Base-by-base conservation (phyloP, 345 rosid genomes). In the Alliaria petiolata region DNA sequence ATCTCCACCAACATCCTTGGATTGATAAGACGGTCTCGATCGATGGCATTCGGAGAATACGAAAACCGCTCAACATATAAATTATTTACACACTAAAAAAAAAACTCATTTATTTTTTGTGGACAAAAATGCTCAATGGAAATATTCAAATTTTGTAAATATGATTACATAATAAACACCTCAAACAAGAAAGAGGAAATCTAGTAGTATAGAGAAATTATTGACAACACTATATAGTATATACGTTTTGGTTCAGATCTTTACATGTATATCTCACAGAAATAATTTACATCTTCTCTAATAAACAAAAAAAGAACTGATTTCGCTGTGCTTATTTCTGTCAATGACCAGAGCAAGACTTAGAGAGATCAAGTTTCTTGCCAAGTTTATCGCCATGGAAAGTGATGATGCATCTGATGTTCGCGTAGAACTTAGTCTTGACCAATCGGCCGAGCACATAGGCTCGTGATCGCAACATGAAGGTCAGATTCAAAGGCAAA, bases 401-500 rank as follows among this genome's bases (percentile, higher is more conserved):
- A 57, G 83, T 81, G 68, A 87, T 74, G 17, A 77, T 76, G 74
- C 98, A 91, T 62, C 84, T 76, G 40, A 87, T 63, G 34, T 44
- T 71, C 15, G 76, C 25, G 25, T 85, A 73, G 67, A 87, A 89
- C 76, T 67, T 89, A 45, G 89, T 81, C 79, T 64, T 78, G 15
- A 87, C 95, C 69, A 85, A 65, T 65, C 79, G 83, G 42, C 96
- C 92, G 80, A 86, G 65, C 70, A 91, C 85, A 81, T 87, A 85
- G 4, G 95, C 97, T 45, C 91, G 85, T 4, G 98, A 87, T 31
- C 87, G 86, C 71, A 91, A 22, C 62, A 77, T 80, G 28, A 91
- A 87, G 2, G n/a, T n/a, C n/a, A n/a, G 92, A 81, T 86, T 89
- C 19, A 93, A 65, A 16, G 95, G 98, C 70, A 89, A 81, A 5